Conservation (phyloP, 257 asterid genomes). For the Solanum stenotomum region DNA sequence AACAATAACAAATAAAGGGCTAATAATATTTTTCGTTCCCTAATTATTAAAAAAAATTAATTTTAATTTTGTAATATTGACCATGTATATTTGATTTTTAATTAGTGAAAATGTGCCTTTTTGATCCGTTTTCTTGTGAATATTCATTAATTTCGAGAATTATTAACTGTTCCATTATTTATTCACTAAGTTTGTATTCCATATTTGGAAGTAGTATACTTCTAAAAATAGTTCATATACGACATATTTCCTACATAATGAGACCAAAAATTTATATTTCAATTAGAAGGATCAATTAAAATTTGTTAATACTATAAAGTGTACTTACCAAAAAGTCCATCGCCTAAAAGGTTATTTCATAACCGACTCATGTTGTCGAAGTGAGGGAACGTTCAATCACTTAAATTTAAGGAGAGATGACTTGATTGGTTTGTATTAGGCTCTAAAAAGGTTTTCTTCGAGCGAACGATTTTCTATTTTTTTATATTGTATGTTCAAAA, state of each 20-base stretch:
- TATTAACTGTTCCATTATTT: neutral
- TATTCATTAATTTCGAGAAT: neutral
- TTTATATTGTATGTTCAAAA: too few relatives aligned
- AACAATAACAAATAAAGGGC: too few relatives aligned
- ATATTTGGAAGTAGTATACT: neutral
- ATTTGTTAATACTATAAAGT: too few relatives aligned
- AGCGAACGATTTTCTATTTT: too few relatives aligned
- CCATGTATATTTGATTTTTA: too few relatives aligned
- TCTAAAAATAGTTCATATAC: neutral
- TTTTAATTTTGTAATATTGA: too few relatives aligned
- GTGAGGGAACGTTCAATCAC: neutral
- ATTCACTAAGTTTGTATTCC: neutral
- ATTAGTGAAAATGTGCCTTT: neutral
- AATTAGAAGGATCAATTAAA: neutral
- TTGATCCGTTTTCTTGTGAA: neutral
- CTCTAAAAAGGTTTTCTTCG: too few relatives aligned
- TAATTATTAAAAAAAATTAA: too few relatives aligned
- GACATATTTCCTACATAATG: neutral
- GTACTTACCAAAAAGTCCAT: too few relatives aligned
- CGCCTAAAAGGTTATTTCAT: neutral
- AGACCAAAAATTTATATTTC: neutral
- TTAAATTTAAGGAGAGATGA: neutral
- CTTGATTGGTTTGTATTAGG: too few relatives aligned
- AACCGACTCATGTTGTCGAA: neutral
- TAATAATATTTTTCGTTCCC: too few relatives aligned